Evolutionary conservation across 495 filamentous ascomycete species (phyloP).

Genomic region (Hypoxylon lenormandii): DNA sequence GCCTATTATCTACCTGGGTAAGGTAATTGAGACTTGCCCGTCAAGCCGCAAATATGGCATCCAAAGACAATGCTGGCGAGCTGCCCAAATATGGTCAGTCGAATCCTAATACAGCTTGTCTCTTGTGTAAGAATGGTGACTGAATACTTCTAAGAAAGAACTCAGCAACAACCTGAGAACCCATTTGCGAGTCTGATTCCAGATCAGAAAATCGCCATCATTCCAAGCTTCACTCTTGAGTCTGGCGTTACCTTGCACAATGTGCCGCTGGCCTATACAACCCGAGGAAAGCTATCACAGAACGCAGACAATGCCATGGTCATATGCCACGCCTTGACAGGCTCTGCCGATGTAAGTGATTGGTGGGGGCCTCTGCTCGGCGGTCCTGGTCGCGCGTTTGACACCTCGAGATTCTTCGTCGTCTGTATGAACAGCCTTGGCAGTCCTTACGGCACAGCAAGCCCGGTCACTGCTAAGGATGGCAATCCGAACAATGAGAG

Average conservation of each 20-base stretch:
- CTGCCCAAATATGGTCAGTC: slow-evolving; percentile 59
- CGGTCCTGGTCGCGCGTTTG: slow-evolving; percentile 89
- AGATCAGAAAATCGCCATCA: slow-evolving; percentile 82
- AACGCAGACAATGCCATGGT: slow-evolving; percentile 90
- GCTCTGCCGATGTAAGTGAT: slow-evolving; percentile 93
- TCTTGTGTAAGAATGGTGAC: slow-evolving; percentile 54
- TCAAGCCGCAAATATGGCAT: slow-evolving; percentile 35
- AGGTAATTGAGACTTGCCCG: slow-evolving; percentile 8
- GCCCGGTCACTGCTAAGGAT: slow-evolving; percentile 89
- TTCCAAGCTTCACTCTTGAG: slow-evolving; percentile 92
- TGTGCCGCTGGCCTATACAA: slow-evolving; percentile 94
- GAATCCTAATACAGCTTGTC: too few species aligned
- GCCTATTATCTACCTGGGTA: neutral
- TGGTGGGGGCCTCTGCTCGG: slow-evolving; percentile 98
- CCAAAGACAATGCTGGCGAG: slow-evolving; percentile 11
- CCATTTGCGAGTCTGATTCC: slow-evolving; percentile 88
- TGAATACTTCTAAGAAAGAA: slow-evolving; percentile 72
- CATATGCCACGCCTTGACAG: slow-evolving; percentile 95
- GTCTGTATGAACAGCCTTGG: slow-evolving; percentile 96
- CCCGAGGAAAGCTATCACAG: slow-evolving; percentile 78
- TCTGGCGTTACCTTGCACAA: slow-evolving; percentile 87
- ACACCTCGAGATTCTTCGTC: slow-evolving; percentile 90
- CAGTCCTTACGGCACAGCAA: slow-evolving; percentile 95
- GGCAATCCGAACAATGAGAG: slow-evolving; percentile 76
- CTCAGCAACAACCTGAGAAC: slow-evolving; percentile 81